Percentiles rank a stretch among this genome's conserved stretches.
These are phyloP conservation scores for Vigna nakashimae DNA, from an alignment of 306 rosid genomes.

Conservation along the genomic window DNA sequence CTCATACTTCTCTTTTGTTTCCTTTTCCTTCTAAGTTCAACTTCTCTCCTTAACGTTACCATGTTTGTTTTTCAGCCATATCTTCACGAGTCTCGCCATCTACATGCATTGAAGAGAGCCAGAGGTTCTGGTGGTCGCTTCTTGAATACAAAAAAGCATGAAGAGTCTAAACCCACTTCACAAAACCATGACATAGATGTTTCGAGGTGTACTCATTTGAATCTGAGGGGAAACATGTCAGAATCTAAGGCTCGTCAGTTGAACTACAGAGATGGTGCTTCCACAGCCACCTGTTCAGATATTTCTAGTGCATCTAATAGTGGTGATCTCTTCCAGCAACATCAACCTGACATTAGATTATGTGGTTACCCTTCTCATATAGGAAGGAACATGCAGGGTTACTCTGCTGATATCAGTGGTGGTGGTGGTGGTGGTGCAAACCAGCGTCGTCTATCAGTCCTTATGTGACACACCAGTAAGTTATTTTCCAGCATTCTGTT, in stretches of 20 bases:
- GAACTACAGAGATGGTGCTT: conserved; percentile 53
- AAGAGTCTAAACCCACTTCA: conserved; percentile 40
- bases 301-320: conserved; percentile 37
- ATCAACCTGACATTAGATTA: conserved; percentile 52
- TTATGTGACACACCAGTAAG: conserved; percentile 47
- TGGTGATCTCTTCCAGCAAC: conserved; percentile 48
- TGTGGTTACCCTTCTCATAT: conserved; percentile 59
- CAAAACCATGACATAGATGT: conserved; percentile 34
- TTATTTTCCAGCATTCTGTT: conserved; percentile 35
- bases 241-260: conserved; percentile 46
- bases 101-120: conserved; percentile 78
- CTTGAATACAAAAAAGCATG: conserved; percentile 59
- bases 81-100: conserved; percentile 79
- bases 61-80: conserved; percentile 64
- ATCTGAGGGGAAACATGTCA: conserved; percentile 37
- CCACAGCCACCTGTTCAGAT: conserved; percentile 42
- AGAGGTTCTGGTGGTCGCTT: conserved; percentile 84
- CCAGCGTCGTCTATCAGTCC: conserved; percentile 51
- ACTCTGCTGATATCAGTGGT: background rate
- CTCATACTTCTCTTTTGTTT: background rate
- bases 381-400: conserved; percentile 48
- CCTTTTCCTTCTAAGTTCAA: background rate
- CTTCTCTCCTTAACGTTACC: background rate
- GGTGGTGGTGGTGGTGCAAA: conserved; percentile 43
- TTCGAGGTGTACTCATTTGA: conserved; percentile 40